Evolutionary conservation across 805 yeast species (phyloP).

Genomic region (Pichia occidentalis): DNA sequence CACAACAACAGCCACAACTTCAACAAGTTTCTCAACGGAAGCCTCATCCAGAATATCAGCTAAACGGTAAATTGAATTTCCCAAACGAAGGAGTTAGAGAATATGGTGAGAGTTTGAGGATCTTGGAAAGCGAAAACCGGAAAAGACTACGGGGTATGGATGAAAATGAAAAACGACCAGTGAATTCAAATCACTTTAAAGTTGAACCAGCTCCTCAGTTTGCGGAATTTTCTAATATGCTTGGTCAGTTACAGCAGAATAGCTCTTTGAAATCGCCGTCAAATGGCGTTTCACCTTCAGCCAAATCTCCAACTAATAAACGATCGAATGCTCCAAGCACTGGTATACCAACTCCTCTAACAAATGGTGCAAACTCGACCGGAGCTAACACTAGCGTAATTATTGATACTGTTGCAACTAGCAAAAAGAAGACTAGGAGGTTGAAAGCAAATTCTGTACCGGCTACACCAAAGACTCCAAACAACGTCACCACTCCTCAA

Average conservation of each 20-base stretch:
- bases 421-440: slow-evolving; percentile 19
- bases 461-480: slow-evolving; percentile 31
- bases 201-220: slow-evolving; percentile 13
- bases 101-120: slow-evolving; percentile 72
- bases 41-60: no score
- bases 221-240: slow-evolving; percentile 17
- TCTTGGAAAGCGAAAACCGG: slow-evolving; percentile 71
- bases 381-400: slow-evolving; percentile 16
- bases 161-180: background rate
- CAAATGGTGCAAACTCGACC: slow-evolving; percentile 13
- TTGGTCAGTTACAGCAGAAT: slow-evolving; percentile 15
- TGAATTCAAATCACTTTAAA: slow-evolving; percentile 1
- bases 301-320: slow-evolving; percentile 2
- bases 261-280: slow-evolving; percentile 1
- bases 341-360: slow-evolving; percentile 7
- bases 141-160: slow-evolving; percentile 38
- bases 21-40: slow-evolving; percentile 20
- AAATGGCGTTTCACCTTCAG: slow-evolving; percentile 2
- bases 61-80: no score
- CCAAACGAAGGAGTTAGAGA: slow-evolving; percentile 43
- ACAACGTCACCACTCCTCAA: slow-evolving; percentile 25
- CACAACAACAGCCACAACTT: slow-evolving; percentile 18
- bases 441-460: slow-evolving; percentile 27
- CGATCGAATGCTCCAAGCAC: slow-evolving; percentile 12
- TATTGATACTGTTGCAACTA: slow-evolving; percentile 8